Evolutionary conservation across 164 flowering plant species (phyloP), one percentile per base, ranked within the genome.

Genomic region (Euptelea pleiosperma): DNA sequence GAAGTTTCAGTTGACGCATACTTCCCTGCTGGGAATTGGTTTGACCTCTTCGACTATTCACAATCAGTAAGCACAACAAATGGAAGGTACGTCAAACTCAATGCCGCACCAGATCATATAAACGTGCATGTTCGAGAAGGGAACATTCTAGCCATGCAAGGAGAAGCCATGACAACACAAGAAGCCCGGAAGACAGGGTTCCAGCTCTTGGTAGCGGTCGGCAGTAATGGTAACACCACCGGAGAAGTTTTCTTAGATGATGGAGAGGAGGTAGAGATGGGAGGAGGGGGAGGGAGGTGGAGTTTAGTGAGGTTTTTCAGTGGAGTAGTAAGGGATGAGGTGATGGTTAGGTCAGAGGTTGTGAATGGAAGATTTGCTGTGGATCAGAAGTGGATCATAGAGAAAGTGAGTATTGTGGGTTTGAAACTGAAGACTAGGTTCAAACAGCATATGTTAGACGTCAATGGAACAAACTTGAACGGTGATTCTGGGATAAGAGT

Each of bases 11-110:
- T 91, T 2, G 61, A 75, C 12, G 96, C 93, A 19, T 87, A 87
- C 65, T 82, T 91, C 55, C 96, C 96, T 0, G 69, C 71, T 3
- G 91, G 96, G 56, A 86, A 73, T 49, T 91, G 98, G 98, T 84
- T 84, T 49, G 70, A 71, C 55, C 69, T 87, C 22, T 85, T 87
- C 60, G 61, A 86, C 55, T 69, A 70, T 48, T 75, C 85, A 0
- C 22, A 64, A 0, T 63, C 76, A 2, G 71, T 82, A 43, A 77
- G 64, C 39, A 65, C 35, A 28, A 15, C 35, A 1, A 44, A 71
- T 3, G 97, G 95, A 15, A 39, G 35, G 36, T 29, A 56, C 8
- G 44, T 84, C 19, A 76, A 37, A 7, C 84, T 91, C 2, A 73
- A 68, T 47, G 82, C 93, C 2, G 93, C 91, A 0, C 40, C 54